Evolutionary conservation across 179 eudicot genomes (phyloP).

Genomic region (Beta corolliflora): DNA sequence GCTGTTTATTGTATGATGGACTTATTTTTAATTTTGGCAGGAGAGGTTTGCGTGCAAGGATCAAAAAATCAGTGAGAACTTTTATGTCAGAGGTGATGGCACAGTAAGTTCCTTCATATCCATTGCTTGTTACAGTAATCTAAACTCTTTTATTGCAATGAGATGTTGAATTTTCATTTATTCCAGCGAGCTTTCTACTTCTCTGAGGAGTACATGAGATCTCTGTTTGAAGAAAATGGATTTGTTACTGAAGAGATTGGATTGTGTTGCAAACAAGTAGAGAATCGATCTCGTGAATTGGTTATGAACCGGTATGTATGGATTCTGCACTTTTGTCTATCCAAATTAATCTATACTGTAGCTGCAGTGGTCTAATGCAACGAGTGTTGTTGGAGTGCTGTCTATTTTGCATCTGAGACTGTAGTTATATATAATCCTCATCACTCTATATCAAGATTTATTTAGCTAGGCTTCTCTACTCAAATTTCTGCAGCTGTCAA

Average conservation of each 20-base stretch:
- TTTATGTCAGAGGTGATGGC: slow-evolving; percentile 97
- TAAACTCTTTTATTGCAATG: neutral
- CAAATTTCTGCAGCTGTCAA: neutral
- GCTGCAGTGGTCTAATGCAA: neutral
- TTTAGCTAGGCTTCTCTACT: neutral
- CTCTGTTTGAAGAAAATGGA: slow-evolving; percentile 66
- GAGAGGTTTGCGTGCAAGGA: slow-evolving; percentile 88
- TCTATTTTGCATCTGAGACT: neutral
- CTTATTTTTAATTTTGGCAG: slow-evolving; percentile 41
- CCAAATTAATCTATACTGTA: neutral
- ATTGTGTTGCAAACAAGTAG: slow-evolving; percentile 87
- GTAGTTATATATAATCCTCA: neutral
- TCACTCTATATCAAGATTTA: neutral
- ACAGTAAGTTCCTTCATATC: slow-evolving; percentile 59
- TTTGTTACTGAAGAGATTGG: slow-evolving; percentile 67
- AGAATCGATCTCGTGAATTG: slow-evolving; percentile 87
- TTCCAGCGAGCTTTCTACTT: slow-evolving; percentile 94
- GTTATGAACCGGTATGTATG: slow-evolving; percentile 82
- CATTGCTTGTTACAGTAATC: neutral
- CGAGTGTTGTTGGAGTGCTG: neutral
- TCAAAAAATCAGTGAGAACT: slow-evolving; percentile 93
- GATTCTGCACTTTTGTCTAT: neutral
- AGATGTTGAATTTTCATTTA: neutral
- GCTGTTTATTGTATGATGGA: slow-evolving; percentile 7
- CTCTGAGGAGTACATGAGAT: slow-evolving; percentile 72